Evolutionary conservation across 2,329 filamentous ascomycete genomes (phyloP).

Genomic region (Leptodontidium sp.): DNA sequence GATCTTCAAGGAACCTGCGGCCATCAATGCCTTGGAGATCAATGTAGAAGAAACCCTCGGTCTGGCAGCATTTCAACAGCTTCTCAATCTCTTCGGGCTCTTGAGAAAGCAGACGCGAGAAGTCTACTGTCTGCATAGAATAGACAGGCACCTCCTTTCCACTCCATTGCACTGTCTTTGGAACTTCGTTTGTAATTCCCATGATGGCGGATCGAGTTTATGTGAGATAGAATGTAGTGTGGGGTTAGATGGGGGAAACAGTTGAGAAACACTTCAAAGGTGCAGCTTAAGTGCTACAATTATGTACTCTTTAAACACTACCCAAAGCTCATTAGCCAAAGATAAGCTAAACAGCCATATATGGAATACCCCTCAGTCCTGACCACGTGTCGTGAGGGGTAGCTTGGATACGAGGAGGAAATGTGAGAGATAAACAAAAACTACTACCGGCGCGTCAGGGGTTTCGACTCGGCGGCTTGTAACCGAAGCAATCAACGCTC

Average conservation of each 20-base stretch:
- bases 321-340: constrained; percentile 15
- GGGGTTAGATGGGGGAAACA: neutral
- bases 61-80: constrained; percentile 57
- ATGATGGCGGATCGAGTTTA: constrained; percentile 39
- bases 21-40: constrained; percentile 62
- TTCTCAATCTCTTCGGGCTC: constrained; percentile 62
- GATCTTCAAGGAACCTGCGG: constrained; percentile 59
- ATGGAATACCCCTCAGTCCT: constrained; percentile 11
- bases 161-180: constrained; percentile 58
- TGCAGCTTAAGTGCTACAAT: constrained; percentile 13
- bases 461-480: neutral
- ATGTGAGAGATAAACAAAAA: constrained; percentile 6
- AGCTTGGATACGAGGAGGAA: constrained; percentile 5
- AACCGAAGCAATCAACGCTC: neutral
- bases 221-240: neutral
- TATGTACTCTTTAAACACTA: constrained; percentile 14
- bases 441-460: neutral
- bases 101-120: constrained; percentile 59
- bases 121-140: constrained; percentile 61
- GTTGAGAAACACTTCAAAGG: constrained; percentile 7
- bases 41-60: constrained; percentile 64
- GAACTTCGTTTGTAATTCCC: constrained; percentile 51
- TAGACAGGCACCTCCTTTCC: constrained; percentile 59
- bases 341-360: constrained; percentile 18
- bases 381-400: constrained; percentile 15